These are phyloP conservation scores for Sporodiniella umbellata DNA, from an alignment of 371 early-diverging fungal genomes.

Conservation along the genomic window DNA sequence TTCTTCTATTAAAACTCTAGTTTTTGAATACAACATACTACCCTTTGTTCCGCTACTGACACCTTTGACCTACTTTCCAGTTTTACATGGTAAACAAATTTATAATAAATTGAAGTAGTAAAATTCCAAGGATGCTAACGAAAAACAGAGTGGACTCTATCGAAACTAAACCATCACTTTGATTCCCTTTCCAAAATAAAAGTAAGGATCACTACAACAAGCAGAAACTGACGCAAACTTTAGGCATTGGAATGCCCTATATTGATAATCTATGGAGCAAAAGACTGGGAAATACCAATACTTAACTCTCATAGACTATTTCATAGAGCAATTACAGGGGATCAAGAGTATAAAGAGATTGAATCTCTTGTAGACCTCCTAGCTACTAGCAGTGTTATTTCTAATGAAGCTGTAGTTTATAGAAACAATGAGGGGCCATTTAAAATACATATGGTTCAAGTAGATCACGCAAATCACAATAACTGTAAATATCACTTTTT, in stretches of 20 bases:
- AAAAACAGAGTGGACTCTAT: constrained; percentile 28
- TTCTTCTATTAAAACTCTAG: constrained; percentile 34
- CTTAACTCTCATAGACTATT: constrained; percentile 37
- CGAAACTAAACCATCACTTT: constrained; percentile 30
- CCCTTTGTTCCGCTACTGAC: constrained; percentile 31
- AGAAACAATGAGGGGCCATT: not conserved
- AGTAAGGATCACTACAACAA: constrained; percentile 14
- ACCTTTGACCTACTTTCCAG: constrained; percentile 28
- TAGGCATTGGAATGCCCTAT: constrained; percentile 37
- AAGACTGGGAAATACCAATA: constrained; percentile 40
- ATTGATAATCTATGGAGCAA: constrained; percentile 30
- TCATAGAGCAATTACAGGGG: constrained; percentile 19
- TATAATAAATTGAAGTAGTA: not conserved
- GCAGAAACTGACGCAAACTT: not conserved
- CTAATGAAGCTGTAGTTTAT: constrained; percentile 34
- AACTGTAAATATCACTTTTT: constrained; percentile 30
- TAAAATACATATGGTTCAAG: constrained; percentile 15
- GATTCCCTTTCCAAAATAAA: constrained; percentile 40
- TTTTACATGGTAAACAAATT: constrained; percentile 27
- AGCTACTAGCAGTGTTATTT: constrained; percentile 4
- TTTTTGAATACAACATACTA: constrained; percentile 41
- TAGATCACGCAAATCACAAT: constrained; percentile 38
- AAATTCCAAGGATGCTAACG: too few relatives aligned
- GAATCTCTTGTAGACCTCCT: constrained; percentile 4
- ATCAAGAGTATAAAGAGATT: constrained; percentile 7